Evolutionary conservation across 345 rosid species (phyloP).

Genomic region (Gossypium mustelinum): DNA sequence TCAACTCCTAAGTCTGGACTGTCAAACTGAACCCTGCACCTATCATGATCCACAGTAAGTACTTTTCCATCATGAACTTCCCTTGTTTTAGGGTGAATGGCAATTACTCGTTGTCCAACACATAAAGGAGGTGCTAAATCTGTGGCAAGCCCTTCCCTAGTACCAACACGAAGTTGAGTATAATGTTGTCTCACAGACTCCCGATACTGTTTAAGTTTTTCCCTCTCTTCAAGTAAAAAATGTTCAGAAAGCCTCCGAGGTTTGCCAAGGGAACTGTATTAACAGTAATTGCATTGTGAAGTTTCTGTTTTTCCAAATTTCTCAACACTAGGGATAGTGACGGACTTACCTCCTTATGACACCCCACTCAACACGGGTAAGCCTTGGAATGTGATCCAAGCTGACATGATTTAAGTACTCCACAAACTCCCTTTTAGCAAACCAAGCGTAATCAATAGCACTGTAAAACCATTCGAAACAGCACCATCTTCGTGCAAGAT

Average conservation of each 20-base stretch:
- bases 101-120: conserved; percentile 84
- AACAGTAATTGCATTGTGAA: conserved; percentile 17
- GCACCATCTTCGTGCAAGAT: conserved; percentile 76
- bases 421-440: conserved; percentile 93
- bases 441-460: conserved; percentile 97
- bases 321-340: not conserved
- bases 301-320: conserved; percentile 11
- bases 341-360: conserved; percentile 76
- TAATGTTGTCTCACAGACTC: conserved; percentile 89
- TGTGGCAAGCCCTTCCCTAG: conserved; percentile 87
- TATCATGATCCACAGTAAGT: conserved; percentile 82
- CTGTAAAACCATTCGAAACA: conserved; percentile 90
- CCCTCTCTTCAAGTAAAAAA: conserved; percentile 74
- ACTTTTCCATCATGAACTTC: conserved; percentile 87
- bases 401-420: conserved; percentile 94
- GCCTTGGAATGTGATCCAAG: conserved; percentile 87
- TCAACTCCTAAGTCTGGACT: conserved; percentile 77
- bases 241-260: conserved; percentile 90
- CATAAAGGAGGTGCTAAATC: conserved; percentile 91
- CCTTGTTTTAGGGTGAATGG: conserved; percentile 85
- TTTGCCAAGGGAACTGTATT: conserved; percentile 91
- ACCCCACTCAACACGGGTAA: conserved; percentile 97
- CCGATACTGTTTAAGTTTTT: conserved; percentile 80
- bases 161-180: conserved; percentile 69
- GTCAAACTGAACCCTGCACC: conserved; percentile 80